These are phyloP conservation scores for Yamadazyma triangularis DNA, from an alignment of 1,139 yeast genomes.

Conservation along the genomic window DNA sequence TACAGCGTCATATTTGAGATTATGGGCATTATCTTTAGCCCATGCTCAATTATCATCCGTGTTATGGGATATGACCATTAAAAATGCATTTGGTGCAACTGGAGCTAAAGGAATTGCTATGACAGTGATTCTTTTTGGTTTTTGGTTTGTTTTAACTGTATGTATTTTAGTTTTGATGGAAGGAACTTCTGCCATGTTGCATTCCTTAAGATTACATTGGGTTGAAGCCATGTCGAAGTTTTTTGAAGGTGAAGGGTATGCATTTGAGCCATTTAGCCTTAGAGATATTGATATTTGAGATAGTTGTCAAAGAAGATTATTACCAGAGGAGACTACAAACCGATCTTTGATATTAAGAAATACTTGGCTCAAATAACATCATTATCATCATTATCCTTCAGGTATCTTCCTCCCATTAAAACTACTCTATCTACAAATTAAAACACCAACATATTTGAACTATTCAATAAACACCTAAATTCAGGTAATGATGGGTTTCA, in stretches of 20 bases:
- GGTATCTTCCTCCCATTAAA: too few relatives aligned
- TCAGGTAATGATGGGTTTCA: constrained; percentile 37
- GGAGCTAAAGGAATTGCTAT: constrained; percentile 47
- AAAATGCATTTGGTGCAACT: constrained; percentile 47
- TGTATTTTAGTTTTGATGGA: constrained; percentile 77
- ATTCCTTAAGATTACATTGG: constrained; percentile 81
- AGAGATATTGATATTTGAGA: constrained; percentile 6
- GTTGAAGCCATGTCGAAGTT: constrained; percentile 84
- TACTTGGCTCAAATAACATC: too few relatives aligned
- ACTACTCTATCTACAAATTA: too few relatives aligned
- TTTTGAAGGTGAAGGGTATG: constrained; percentile 77
- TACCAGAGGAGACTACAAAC: too few relatives aligned
- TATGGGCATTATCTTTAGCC: constrained; percentile 77
- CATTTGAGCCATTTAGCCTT: constrained; percentile 68
- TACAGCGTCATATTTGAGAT: constrained; percentile 72
- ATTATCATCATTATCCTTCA: too few relatives aligned
- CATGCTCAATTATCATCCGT: constrained; percentile 76
- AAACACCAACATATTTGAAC: constrained; percentile 40
- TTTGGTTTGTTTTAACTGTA: constrained; percentile 77
- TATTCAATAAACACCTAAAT: constrained; percentile 36
- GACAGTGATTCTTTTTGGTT: constrained; percentile 61
- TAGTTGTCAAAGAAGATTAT: too few relatives aligned
- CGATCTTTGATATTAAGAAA: too few relatives aligned
- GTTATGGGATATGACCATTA: constrained; percentile 75
- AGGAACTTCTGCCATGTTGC: constrained; percentile 86